These are phyloP conservation scores for Asclepias syriaca DNA, from an alignment of 257 asterid species.

Conservation along the genomic window DNA sequence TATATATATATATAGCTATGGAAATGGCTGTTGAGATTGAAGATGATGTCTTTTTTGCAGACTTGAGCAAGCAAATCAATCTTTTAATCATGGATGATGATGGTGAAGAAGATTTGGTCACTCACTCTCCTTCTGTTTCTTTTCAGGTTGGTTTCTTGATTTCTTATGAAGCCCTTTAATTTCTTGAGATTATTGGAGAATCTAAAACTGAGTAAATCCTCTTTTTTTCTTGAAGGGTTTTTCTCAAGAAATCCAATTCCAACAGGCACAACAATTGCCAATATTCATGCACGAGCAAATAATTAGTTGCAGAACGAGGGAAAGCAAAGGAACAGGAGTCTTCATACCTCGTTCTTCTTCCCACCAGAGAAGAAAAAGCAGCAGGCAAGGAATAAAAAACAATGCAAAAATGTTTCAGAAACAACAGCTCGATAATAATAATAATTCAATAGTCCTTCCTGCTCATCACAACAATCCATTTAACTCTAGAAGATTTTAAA, in stretches of 20 bases:
- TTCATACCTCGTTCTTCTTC: slow-evolving; percentile 66
- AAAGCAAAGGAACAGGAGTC: slow-evolving; percentile 88
- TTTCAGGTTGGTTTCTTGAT: slow-evolving; percentile 37
- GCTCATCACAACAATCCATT: slow-evolving; percentile 29
- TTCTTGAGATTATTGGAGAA: not conserved
- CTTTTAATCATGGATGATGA: slow-evolving; percentile 86
- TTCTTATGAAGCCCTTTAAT: not conserved
- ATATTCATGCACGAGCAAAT: slow-evolving; percentile 31
- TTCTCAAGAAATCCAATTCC: slow-evolving; percentile 35
- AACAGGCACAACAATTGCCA: slow-evolving; percentile 36
- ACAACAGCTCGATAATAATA: slow-evolving; percentile 26
- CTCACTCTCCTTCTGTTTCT: slow-evolving; percentile 40
- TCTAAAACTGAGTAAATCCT: not conserved
- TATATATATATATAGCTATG: slow-evolving; percentile 16
- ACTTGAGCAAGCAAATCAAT: slow-evolving; percentile 76
- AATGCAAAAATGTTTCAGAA: slow-evolving; percentile 33
- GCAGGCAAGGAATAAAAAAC: slow-evolving; percentile 36
- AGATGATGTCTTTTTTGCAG: slow-evolving; percentile 81
- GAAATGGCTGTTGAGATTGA: slow-evolving; percentile 60
- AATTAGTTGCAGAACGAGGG: slow-evolving; percentile 33
- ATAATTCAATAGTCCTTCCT: slow-evolving; percentile 34
- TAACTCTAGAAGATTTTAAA: slow-evolving; percentile 38
- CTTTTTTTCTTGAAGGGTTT: slow-evolving; percentile 28
- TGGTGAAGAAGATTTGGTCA: slow-evolving; percentile 45
- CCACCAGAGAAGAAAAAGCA: slow-evolving; percentile 43